Base-by-base conservation (phyloP, 768 basidiomycete species). In the Suillus sp. region DNA sequence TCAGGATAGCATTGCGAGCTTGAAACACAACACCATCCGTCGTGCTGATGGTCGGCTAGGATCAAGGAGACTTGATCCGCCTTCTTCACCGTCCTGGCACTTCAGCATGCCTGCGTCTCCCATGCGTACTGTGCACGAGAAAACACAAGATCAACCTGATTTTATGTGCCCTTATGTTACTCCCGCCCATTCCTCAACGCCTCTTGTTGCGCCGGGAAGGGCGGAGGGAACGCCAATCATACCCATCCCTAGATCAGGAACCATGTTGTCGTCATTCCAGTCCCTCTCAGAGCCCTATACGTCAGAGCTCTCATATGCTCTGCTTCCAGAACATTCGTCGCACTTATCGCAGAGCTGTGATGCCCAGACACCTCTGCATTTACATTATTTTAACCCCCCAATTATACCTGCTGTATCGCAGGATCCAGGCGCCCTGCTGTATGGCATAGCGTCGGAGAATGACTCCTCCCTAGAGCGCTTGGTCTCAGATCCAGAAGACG, bases 301-400 rank as follows among this genome's bases (percentile, higher is more conserved):
- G 10, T 57, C 56, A 57, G 56, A 57, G 11, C 56, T 57, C 38
- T 57, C 38, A 4, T 57, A 40, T 57, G 56, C 56, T 40, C 38
- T 57, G 25, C 25, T 40, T 40, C 38, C 56, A 18, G 56, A 25
- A 13, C 56, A 38, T 40, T 57, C 10, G 38, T 20, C 38, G 55
- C 37, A 27, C 6, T 38, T 11, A 27, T 27, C 55, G 38, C 38
- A 57, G 38, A 30, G 11, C 25, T 57, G 25, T 30, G 10, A 38
- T 27, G 20, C 18, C 18, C 38, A 18, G 56, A 30, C 38, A 38
- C 25, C 56, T 38, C 56, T 13, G 11, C 56, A 40, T 30, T 40
- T 40, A 27, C 10, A 37, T 27, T 18, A 57, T 38, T 27, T 25
- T 27, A 57, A 20, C 38, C 18, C 56, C 18, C 9, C 25, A 25